Base-by-base conservation (phyloP, 2,329 filamentous ascomycete species). In the Colletotrichum sp. region DNA sequence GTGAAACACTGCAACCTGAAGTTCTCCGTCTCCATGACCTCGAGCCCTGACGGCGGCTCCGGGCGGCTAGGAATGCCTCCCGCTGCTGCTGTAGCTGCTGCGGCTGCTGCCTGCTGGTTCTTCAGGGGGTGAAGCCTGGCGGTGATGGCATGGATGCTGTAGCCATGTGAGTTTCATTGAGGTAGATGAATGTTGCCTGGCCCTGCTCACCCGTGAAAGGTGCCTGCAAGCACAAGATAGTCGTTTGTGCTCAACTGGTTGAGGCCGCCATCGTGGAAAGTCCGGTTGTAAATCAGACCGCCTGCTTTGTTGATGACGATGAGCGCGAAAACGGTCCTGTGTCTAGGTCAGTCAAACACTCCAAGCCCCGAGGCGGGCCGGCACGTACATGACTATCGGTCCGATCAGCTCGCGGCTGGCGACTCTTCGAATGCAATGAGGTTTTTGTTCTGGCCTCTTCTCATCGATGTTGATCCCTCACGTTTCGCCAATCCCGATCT, bases 271-370 rank as follows among this genome's bases (percentile, higher is more conserved):
- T 96, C 92, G 80, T 96, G 93, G 84, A 99, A 98, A 81, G 95
- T 94, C 79, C 95, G 95, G 85, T 98, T 96, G 88, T 98, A 99
- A 84, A 99, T 93, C 68, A 99, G 90, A 79, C 97, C 97, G 74
- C 96, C 97, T 77, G 97, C 96, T 90, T 99, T 99, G 89, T 98
- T 98, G 88, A 99, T 98, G 83, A 99, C 93, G 83, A 98, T 95
- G 81, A 99, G 93, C 73, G 96, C 93, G 84, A 97, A 97, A 83
- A 99, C 94, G 77, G 95, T 94, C 97, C 96, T 98, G 78, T 67
- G 64, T 47, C 21, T 16, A 51, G 63, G 21, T 72, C 12, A 71
- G 63, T 36, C 64, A 21, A 47, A 21, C 6, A 21, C 21, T 31
- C 21, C 33, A 43, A 16, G 38, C 8, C 27, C 24, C 6, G 9